Evolutionary conservation across 805 yeast species (phyloP).

Genomic region (Myxozyma nipponensis): DNA sequence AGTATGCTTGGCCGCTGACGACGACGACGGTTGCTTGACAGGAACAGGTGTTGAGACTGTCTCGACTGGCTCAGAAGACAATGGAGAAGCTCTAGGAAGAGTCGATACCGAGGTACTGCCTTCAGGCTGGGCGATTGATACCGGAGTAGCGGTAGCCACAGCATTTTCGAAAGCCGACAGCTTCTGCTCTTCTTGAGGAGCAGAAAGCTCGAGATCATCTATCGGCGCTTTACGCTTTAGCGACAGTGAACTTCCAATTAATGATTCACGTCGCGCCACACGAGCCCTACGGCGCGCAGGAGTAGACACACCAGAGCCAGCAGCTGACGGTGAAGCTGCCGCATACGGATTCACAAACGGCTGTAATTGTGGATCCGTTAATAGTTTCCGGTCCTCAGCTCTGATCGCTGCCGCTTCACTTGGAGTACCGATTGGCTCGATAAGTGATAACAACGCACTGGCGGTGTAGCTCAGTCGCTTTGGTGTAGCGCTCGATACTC

Average conservation of each 20-base stretch:
- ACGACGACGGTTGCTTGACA: not conserved
- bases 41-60: not conserved
- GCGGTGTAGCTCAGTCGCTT: conserved; percentile 46
- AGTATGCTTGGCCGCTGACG: not conserved
- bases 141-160: conserved; percentile 21
- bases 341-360: conserved; percentile 46
- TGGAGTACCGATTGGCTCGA: conserved; percentile 36
- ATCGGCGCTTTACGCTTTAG: conserved; percentile 4
- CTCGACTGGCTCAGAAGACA: not conserved
- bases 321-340: conserved; percentile 13
- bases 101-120: not conserved
- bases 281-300: conserved; percentile 4
- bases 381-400: conserved; percentile 17
- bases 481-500: conserved; percentile 1
- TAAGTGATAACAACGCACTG: conserved; percentile 46
- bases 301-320: conserved; percentile 2
- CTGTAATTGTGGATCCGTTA: conserved; percentile 30
- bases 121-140: not conserved
- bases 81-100: not conserved
- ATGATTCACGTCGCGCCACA: conserved; percentile 9
- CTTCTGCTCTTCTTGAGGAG: conserved; percentile 14
- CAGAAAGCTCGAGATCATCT: conserved; percentile 20
- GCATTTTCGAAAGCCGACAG: conserved; percentile 10
- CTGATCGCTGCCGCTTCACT: conserved; percentile 25
- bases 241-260: conserved; percentile 4